These are phyloP conservation scores for Pulveroboletus frians DNA, from an alignment of 768 basidiomycete species.

Conservation along the genomic window DNA sequence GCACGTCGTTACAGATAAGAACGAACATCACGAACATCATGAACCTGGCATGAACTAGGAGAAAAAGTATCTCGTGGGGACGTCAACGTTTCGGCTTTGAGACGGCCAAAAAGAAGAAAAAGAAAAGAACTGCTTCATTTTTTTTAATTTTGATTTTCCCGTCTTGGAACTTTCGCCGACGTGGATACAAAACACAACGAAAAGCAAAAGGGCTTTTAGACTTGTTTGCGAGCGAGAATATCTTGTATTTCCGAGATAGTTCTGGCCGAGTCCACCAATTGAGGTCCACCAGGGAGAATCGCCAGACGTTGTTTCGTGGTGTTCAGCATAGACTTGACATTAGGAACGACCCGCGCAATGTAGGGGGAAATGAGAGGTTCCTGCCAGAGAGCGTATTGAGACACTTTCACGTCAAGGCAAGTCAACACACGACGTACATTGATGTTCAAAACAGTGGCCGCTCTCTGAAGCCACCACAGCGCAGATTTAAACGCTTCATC, in stretches of 20 bases:
- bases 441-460: constrained; percentile 64
- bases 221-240: constrained; percentile 46
- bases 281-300: constrained; percentile 69
- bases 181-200: neutral
- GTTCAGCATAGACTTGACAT: constrained; percentile 69
- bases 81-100: neutral
- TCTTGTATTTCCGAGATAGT: constrained; percentile 74
- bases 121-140: neutral
- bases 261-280: constrained; percentile 62
- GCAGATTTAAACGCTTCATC: constrained; percentile 80
- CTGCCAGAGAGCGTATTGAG: constrained; percentile 29
- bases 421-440: constrained; percentile 41
- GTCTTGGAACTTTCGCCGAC: neutral
- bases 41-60: constrained; percentile 22
- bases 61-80: neutral
- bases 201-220: constrained; percentile 4
- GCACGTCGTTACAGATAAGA: constrained; percentile 3
- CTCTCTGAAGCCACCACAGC: constrained; percentile 84
- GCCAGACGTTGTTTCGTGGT: constrained; percentile 75
- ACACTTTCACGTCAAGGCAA: neutral
- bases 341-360: constrained; percentile 74
- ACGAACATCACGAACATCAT: constrained; percentile 16
- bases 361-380: constrained; percentile 81
- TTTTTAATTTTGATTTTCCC: neutral
- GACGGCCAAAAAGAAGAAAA: neutral